Conservation (phyloP, 1,139 yeast genomes). For the Geotrichum phurueaensis region DNA sequence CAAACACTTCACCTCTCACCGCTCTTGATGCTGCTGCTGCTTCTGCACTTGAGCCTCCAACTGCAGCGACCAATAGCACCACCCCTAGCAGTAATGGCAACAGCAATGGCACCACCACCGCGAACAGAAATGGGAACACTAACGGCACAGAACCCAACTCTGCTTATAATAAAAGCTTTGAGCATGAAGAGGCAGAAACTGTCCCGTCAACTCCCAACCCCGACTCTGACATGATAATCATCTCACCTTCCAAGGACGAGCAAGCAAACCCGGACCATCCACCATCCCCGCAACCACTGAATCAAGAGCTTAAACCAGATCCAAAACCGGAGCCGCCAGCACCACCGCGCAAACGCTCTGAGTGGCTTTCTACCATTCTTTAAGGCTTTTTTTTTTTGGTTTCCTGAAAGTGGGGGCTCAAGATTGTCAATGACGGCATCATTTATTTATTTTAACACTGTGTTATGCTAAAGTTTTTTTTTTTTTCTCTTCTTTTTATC, state of each 20-base stretch:
- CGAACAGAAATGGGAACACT: background rate
- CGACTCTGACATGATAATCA: background rate
- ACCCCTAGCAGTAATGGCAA: background rate
- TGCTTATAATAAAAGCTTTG: background rate
- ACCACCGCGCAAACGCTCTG: slow-evolving; percentile 3
- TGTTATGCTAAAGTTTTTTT: background rate
- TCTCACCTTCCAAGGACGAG: background rate
- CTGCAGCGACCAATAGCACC: background rate
- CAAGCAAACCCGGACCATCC: background rate
- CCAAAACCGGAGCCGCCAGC: background rate
- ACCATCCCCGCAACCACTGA: background rate
- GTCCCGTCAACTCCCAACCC: slow-evolving; percentile 8
- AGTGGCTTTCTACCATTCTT: slow-evolving; percentile 14
- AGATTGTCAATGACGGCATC: background rate
- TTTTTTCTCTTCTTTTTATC: background rate
- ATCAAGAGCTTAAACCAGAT: background rate
- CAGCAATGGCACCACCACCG: background rate
- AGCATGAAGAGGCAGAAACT: slow-evolving; percentile 6
- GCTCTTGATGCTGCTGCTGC: background rate
- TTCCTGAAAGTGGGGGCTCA: too few relatives aligned
- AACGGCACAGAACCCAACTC: background rate
- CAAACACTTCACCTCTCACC: background rate
- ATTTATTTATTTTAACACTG: background rate
- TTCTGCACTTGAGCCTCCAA: background rate
- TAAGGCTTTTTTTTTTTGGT: background rate